Evolutionary conservation across 2,329 filamentous ascomycete species (phyloP), one percentile per base, ranked within the genome.

Genomic region (Colletotrichum falcatum): DNA sequence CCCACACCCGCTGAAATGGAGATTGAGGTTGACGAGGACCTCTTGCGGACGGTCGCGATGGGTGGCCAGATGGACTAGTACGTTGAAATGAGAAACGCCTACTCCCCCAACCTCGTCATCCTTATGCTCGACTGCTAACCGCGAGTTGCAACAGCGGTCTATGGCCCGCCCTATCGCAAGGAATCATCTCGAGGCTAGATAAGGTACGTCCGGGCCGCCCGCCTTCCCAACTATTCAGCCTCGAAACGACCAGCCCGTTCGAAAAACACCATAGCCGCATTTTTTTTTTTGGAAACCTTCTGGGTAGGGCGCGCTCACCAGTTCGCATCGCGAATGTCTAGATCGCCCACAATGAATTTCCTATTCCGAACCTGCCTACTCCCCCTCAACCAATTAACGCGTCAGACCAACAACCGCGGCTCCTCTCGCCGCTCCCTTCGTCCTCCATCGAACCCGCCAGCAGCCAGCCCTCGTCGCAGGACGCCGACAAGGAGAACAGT

Each of bases 341-440:
- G 93, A 95, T 94, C 74, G 88, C 92, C 49, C 88, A 89, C 79
- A 86, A 90, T 78, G 90, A 91, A 62, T 97, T 97, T 76, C 90
- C 92, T 51, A 91, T 92, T 75, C 92, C 92, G 14, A 85, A 83
- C 63, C 81, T 89, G 62, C 86, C 87, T 42, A 81, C 83, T 20
- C 81, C 82, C 16, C 81, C 81, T 30, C 76, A 83, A 53, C 80
- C 81, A 71, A 76, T 82, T 74, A 63, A 74, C 74, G 77, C 83
- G 65, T 77, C 82, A 70, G 77, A 78, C 74, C 81, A 78, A 72
- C 82, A 80, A 68, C 53, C 68, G 23, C 83, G 81, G 74, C 81
- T 83, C 70, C 79, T 86, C 61, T 82, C 83, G 63, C 84, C 85
- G 73, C 74, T 83, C 59, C 79, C 84, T 28, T 83, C 84, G 1